phyloP scores from a whole-genome alignment of 192 early-diverging fungal genomes.

The Dissophora ornata region DNA sequence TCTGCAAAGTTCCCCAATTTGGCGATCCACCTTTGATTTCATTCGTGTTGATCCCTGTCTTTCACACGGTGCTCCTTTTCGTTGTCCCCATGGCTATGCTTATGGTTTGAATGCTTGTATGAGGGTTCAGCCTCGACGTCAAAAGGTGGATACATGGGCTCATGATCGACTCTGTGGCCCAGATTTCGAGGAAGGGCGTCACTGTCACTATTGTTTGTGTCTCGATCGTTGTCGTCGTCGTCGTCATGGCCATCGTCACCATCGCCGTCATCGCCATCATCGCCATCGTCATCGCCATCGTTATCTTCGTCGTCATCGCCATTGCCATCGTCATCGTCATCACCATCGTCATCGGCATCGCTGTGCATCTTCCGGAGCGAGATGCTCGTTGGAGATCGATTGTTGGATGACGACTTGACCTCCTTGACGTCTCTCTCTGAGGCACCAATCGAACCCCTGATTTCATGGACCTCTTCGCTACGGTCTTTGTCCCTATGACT shows the following conservation, averaged over 20 bases:
- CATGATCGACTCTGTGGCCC: background rate
- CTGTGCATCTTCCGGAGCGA: too few relatives aligned
- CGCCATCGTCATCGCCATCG: background rate
- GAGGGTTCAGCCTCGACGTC: background rate
- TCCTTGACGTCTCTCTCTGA: too few relatives aligned
- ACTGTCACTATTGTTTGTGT: background rate
- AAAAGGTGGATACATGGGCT: conserved; percentile 8
- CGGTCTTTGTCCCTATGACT: too few relatives aligned
- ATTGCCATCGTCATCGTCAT: conserved; percentile 47
- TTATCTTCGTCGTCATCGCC: conserved; percentile 56
- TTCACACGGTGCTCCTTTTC: too few relatives aligned
- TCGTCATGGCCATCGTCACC: background rate
- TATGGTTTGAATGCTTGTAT: background rate
- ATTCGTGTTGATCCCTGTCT: conserved; percentile 1
- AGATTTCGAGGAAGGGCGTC: background rate
- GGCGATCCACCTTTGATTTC: too few relatives aligned
- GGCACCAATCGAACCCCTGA: too few relatives aligned
- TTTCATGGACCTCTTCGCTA: conserved; percentile 60
- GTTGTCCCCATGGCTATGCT: background rate
- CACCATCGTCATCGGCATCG: conserved; percentile 3
- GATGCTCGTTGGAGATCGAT: too few relatives aligned
- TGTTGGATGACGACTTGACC: too few relatives aligned
- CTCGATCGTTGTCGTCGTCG: conserved; percentile 50
- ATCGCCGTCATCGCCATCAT: background rate
- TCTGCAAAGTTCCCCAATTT: too few relatives aligned